These are phyloP conservation scores for Penicillium janthinellum DNA, from an alignment of 2,329 filamentous ascomycete species.

Conservation along the genomic window DNA sequence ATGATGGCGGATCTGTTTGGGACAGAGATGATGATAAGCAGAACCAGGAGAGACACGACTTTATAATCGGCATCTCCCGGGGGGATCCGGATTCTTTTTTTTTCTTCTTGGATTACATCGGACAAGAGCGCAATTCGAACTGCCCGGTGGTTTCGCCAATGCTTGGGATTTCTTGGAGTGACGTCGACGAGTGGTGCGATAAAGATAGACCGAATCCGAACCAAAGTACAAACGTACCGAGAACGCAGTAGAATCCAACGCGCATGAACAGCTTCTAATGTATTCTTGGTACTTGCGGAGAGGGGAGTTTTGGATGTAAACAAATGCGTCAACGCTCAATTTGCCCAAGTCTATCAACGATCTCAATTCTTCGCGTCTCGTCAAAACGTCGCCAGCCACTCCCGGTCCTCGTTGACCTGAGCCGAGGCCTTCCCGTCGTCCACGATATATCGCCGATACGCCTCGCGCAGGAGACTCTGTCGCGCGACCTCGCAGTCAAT, in stretches of 20 bases:
- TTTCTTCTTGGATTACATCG: conserved; percentile 13
- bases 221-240: background rate
- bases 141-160: conserved; percentile 17
- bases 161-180: conserved; percentile 17
- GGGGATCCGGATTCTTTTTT: background rate
- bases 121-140: conserved; percentile 11
- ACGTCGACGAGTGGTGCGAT: conserved; percentile 22
- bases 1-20: conserved; percentile 7
- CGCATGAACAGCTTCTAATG: background rate
- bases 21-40: background rate
- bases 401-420: conserved; percentile 33
- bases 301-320: background rate
- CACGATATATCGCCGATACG: conserved; percentile 54
- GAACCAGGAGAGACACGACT: background rate
- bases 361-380: background rate
- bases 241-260: background rate
- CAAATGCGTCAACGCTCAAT: conserved; percentile 3
- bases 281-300: background rate
- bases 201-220: conserved; percentile 6
- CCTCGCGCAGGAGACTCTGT: conserved; percentile 67
- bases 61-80: background rate
- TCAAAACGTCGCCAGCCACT: conserved; percentile 40
- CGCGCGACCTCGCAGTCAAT: conserved; percentile 83
- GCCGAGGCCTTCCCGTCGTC: conserved; percentile 33
- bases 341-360: background rate